These are phyloP conservation scores for Grammothele lineata DNA, from an alignment of 768 basidiomycete species.

Conservation along the genomic window DNA sequence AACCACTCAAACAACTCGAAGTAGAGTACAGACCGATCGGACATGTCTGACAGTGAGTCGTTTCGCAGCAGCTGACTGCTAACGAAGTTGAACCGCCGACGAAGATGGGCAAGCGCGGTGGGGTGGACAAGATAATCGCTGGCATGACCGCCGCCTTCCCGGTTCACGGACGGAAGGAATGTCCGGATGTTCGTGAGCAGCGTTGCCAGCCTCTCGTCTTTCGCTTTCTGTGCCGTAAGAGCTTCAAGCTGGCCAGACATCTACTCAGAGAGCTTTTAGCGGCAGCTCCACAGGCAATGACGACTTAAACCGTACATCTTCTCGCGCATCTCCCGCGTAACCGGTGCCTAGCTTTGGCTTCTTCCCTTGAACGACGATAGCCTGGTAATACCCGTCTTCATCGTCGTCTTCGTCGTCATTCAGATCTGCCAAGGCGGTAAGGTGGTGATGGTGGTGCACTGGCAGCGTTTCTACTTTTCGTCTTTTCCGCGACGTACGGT, in stretches of 20 bases:
- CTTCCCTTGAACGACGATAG: constrained; percentile 43
- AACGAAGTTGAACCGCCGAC: constrained; percentile 86
- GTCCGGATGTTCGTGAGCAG: constrained; percentile 71
- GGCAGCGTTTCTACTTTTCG: constrained; percentile 32
- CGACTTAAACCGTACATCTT: constrained; percentile 63
- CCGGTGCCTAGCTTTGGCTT: constrained; percentile 79
- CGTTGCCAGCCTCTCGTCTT: constrained; percentile 69
- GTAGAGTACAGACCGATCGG: constrained; percentile 78
- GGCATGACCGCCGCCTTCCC: constrained; percentile 69
- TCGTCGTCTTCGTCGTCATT: constrained; percentile 48
- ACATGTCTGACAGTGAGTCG: constrained; percentile 94
- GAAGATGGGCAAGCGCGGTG: constrained; percentile 86
- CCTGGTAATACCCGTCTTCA: constrained; percentile 49
- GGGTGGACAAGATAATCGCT: constrained; percentile 94
- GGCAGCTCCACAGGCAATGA: constrained; percentile 1
- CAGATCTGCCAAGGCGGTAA: too few species aligned
- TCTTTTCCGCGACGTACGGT: constrained; percentile 34
- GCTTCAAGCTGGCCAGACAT: constrained; percentile 75
- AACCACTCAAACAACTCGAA: constrained; percentile 91
- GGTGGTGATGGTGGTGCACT: constrained; percentile 20
- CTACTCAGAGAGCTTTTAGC: background rate
- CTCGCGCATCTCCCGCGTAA: constrained; percentile 78
- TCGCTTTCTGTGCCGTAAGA: constrained; percentile 59
- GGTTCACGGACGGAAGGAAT: constrained; percentile 78
- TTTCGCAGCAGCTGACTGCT: constrained; percentile 84